These are phyloP conservation scores for Glycine soja DNA, from an alignment of 306 rosid genomes.

Conservation along the genomic window DNA sequence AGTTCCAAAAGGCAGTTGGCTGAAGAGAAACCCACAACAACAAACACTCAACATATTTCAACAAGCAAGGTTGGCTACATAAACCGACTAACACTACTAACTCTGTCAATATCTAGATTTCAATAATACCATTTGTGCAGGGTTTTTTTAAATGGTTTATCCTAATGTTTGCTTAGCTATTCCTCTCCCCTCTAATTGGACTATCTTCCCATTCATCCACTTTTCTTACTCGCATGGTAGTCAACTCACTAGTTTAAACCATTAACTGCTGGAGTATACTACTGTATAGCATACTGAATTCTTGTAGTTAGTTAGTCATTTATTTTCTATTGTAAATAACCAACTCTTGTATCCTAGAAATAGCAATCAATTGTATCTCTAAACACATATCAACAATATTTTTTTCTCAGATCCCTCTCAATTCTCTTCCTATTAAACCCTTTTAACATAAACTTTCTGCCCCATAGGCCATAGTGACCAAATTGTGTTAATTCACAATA, in stretches of 20 bases:
- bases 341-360: background rate
- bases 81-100: background rate
- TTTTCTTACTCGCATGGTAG: background rate
- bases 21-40: slow-evolving; percentile 8
- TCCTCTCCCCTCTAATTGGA: slow-evolving; percentile 27
- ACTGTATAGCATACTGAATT: background rate
- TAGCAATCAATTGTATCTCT: background rate
- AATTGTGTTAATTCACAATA: background rate
- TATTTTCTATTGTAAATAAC: background rate
- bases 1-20: background rate
- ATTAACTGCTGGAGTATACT: background rate
- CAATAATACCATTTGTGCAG: slow-evolving; percentile 5
- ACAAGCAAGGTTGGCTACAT: slow-evolving; percentile 11
- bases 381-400: background rate
- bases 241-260: background rate
- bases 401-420: background rate
- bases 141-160: slow-evolving; percentile 2
- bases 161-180: background rate
- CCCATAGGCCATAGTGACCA: background rate
- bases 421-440: background rate
- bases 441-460: background rate
- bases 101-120: background rate
- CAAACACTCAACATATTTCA: background rate
- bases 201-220: slow-evolving; percentile 15
- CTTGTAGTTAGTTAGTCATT: too few species aligned